A percentile compares a stretch with the other conserved stretches of the same genome.
These are phyloP conservation scores for Clarireedia hainanense DNA, from an alignment of 2,329 filamentous ascomycete species.

Conservation along the genomic window DNA sequence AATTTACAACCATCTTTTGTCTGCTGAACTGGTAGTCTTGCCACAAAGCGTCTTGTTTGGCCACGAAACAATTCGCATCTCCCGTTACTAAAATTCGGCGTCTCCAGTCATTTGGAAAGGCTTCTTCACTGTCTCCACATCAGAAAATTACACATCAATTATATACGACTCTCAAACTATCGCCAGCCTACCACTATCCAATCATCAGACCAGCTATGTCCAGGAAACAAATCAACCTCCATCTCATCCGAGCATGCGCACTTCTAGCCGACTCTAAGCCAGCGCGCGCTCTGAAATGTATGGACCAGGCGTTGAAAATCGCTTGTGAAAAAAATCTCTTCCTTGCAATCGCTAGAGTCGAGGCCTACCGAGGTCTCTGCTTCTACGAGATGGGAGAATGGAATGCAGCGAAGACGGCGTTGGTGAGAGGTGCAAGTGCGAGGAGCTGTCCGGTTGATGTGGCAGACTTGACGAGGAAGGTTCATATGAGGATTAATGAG, in stretches of 20 bases:
- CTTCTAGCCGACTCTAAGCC: conserved; percentile 1
- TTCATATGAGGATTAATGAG: neutral
- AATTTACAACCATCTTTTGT: too few relatives aligned
- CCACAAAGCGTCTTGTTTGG: too few relatives aligned
- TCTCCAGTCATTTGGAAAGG: too few relatives aligned
- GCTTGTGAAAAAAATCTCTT: conserved; percentile 1
- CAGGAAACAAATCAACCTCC: conserved; percentile 7
- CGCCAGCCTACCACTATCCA: too few relatives aligned
- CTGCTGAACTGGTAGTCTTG: too few relatives aligned
- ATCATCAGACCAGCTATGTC: neutral
- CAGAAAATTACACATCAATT: too few relatives aligned
- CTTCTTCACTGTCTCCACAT: too few relatives aligned
- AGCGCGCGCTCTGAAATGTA: neutral
- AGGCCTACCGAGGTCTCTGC: conserved; percentile 12
- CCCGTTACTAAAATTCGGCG: too few relatives aligned
- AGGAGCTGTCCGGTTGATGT: conserved; percentile 1
- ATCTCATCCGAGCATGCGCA: conserved; percentile 10
- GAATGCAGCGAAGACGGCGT: conserved; percentile 13
- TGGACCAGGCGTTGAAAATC: conserved; percentile 7
- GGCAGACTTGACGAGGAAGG: conserved; percentile 6
- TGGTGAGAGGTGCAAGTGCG: conserved; percentile 13
- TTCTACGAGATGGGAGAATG: conserved; percentile 10
- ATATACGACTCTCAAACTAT: too few relatives aligned
- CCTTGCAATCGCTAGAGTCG: conserved; percentile 7
- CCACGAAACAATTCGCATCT: too few relatives aligned